These are phyloP conservation scores for Coelastrella sp. DNA, from an alignment of 139 green algal genomes.

Conservation along the genomic window DNA sequence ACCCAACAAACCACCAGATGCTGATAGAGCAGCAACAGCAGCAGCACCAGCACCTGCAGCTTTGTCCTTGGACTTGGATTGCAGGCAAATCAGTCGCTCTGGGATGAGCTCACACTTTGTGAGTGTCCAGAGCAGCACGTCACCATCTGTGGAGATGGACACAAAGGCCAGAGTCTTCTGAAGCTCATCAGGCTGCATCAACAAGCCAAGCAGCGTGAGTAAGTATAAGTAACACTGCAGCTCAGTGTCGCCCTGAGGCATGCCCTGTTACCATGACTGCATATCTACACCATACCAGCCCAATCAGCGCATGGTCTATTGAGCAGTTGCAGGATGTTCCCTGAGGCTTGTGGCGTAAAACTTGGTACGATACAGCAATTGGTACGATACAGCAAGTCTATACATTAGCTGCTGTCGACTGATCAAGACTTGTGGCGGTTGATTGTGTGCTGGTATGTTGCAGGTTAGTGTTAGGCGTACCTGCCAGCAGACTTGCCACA, in stretches of 20 bases:
- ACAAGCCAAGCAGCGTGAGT: background rate
- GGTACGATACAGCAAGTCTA: no score
- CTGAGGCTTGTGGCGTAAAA: no score
- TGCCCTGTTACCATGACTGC: no score
- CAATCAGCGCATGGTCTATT: no score
- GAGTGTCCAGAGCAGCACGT: conserved; percentile 89
- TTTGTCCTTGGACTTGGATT: conserved; percentile 21
- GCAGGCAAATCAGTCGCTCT: conserved; percentile 73
- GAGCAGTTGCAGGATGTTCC: no score
- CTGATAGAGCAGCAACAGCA: conserved; percentile 11
- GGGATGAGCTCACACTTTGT: conserved; percentile 85
- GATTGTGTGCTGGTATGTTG: background rate
- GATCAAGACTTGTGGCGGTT: no score
- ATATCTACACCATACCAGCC: no score
- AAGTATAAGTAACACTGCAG: background rate
- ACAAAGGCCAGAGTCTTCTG: conserved; percentile 78
- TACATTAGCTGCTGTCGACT: no score
- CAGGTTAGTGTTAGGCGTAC: background rate
- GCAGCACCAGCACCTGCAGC: conserved; percentile 17
- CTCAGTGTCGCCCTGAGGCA: background rate
- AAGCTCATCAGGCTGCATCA: conserved; percentile 61
- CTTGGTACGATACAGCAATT: no score
- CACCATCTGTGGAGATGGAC: conserved; percentile 75
- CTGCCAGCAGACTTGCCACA: conserved; percentile 91
- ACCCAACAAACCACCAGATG: background rate